phyloP scores from a whole-genome alignment of 108 stramenopile species.

The Nitzschia inconspicua region DNA sequence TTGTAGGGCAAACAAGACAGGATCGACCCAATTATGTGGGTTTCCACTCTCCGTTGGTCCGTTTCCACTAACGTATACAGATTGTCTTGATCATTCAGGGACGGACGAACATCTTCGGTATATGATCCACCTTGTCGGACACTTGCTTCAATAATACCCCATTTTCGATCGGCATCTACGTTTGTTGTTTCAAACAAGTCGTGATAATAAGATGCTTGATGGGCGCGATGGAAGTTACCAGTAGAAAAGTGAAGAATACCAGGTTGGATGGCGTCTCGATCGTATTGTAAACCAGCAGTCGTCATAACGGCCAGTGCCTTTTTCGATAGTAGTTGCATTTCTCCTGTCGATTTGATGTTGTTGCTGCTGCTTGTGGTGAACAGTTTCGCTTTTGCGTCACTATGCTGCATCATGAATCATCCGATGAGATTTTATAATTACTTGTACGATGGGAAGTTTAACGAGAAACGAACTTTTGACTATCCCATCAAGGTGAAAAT shows the following conservation, averaged over 20 bases:
- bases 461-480: no score
- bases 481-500: no score
- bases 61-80: slow-evolving; percentile 39
- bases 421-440: no score
- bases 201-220: slow-evolving; percentile 41
- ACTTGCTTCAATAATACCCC: slow-evolving; percentile 50
- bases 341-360: no score
- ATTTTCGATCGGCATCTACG: slow-evolving; percentile 11
- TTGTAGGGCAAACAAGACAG: slow-evolving; percentile 15
- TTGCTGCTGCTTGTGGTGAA: no score
- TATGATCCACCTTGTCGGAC: slow-evolving; percentile 41
- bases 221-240: slow-evolving; percentile 54
- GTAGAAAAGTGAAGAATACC: slow-evolving; percentile 46
- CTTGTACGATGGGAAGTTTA: no score
- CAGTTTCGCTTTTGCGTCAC: no score
- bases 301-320: no score
- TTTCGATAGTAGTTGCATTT: no score
- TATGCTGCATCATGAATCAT: no score
- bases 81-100: slow-evolving; percentile 38
- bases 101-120: slow-evolving; percentile 39
- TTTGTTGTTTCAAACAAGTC: slow-evolving; percentile 18
- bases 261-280: not conserved
- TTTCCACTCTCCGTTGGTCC: not conserved
- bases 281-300: no score
- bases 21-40: no score